Conservation (phyloP, 2,329 filamentous ascomycete species). For the Leptographium wingfieldii region DNA sequence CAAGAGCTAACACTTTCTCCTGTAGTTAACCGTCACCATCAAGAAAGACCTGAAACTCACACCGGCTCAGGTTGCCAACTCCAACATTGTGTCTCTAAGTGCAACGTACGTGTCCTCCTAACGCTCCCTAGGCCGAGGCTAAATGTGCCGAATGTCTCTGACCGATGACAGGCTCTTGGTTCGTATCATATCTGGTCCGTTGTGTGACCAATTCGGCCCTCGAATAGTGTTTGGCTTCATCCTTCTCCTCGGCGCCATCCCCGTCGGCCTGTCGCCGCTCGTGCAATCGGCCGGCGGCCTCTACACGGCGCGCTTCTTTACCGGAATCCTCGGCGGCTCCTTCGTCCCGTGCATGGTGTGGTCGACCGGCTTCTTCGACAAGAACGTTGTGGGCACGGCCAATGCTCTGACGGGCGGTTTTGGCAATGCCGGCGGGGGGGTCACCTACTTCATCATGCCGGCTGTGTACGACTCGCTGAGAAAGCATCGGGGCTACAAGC, state of each 20-base stretch:
- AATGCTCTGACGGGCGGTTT: constrained; percentile 77
- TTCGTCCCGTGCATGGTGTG: constrained; percentile 87
- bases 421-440: constrained; percentile 78
- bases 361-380: constrained; percentile 88
- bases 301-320: constrained; percentile 66
- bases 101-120: constrained; percentile 41
- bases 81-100: constrained; percentile 72
- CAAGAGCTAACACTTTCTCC: not conserved
- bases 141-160: not conserved
- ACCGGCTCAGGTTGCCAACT: constrained; percentile 65
- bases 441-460: constrained; percentile 91
- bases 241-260: constrained; percentile 66
- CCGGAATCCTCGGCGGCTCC: constrained; percentile 63
- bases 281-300: constrained; percentile 55
- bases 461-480: constrained; percentile 73
- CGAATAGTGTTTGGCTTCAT: constrained; percentile 67
- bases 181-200: constrained; percentile 63
- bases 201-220: constrained; percentile 78
- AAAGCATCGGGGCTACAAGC: constrained; percentile 39
- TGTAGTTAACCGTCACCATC: constrained; percentile 59
- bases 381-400: constrained; percentile 78
- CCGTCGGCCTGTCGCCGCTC: constrained; percentile 69
- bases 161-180: constrained; percentile 46
- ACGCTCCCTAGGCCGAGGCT: not conserved
- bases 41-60: constrained; percentile 63